Evolutionary conservation across 768 basidiomycete species (phyloP), one percentile per base, ranked within the genome.

Genomic region (Agaricus bisporus): DNA sequence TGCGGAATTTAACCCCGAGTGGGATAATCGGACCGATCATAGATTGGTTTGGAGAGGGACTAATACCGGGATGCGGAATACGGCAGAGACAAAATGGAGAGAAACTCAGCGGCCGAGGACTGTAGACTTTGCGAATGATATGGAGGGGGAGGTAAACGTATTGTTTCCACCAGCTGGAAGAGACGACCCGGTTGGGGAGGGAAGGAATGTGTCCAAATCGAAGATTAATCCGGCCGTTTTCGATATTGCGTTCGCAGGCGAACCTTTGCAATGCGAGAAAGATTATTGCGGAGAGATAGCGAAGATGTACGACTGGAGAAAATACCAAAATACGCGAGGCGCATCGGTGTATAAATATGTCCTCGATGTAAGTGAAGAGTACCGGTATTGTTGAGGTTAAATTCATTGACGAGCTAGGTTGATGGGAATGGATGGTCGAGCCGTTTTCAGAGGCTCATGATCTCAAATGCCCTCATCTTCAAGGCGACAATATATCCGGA

Each of bases 401-500:
- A 6, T 4, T 9, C 8, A 9, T 43, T 55, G 18, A 54, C 29
- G 14, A 32, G 38, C 9, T 49, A 79, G 78, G 65, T 82, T 4
- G 80, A 82, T 49, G 81, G 77, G 3, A 79, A 81, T 47, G 84
- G 81, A 0, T 84, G 83, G 81, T 82, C 81, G 1, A 73, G 76
- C 22, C 72, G 82, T 6, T 87, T 85, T 64, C 82, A 82, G 54
- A 69, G 80, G 5, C 66, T 86, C 4, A 72, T 86, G 11, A 75
- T 77, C 5, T 73, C 74, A 39, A 83, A 83, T 22, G 77, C 83
- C 0, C 72, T 84, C 20, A 66, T 86, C 3, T 78, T 86, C 64
- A 85, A 86, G 62, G 70, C 80, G 11, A 83, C 85, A 0, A 75
- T 82, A 49, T 85, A 81, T 59, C 83, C 83, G 1, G 85, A 86